These are phyloP conservation scores for Colletotrichum viniferum DNA, from an alignment of 2,329 filamentous ascomycete genomes.

Conservation along the genomic window DNA sequence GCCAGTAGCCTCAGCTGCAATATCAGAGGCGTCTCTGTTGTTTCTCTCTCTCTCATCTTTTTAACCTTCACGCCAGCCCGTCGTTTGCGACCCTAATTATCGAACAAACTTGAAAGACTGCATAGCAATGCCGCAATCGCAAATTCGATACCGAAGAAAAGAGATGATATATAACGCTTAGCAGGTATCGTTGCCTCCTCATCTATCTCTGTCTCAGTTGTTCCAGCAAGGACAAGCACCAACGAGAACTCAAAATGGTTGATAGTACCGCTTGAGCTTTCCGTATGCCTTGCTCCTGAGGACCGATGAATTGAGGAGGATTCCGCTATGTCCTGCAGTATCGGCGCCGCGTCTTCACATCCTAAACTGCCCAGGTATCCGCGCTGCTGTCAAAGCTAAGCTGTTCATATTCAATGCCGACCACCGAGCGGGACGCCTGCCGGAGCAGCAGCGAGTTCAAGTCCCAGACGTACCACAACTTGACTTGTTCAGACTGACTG, in stretches of 20 bases:
- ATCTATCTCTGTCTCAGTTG: too few species aligned
- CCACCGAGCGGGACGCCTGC: fast-evolving
- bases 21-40: fast-evolving
- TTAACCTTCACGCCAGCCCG: fast-evolving
- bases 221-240: too few species aligned
- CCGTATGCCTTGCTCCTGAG: too few species aligned
- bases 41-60: neutral
- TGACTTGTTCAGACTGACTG: too few species aligned
- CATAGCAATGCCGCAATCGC: fast-evolving
- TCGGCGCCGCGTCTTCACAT: fast-evolving
- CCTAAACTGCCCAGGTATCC: neutral
- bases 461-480: neutral
- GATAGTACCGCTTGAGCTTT: too few species aligned
- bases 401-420: fast-evolving
- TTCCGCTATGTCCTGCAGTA: neutral
- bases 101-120: neutral
- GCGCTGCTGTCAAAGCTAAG: neutral
- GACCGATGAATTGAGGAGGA: neutral
- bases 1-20: neutral
- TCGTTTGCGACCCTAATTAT: fast-evolving
- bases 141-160: neutral
- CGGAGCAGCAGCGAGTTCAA: neutral
- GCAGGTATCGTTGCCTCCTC: neutral
- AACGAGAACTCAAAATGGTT: too few species aligned
- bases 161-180: fast-evolving